Percentiles rank a stretch among this genome's conserved stretches.
These are phyloP conservation scores for Aspergillus sp. DNA, from an alignment of 2,329 filamentous ascomycete genomes.

Conservation along the genomic window DNA sequence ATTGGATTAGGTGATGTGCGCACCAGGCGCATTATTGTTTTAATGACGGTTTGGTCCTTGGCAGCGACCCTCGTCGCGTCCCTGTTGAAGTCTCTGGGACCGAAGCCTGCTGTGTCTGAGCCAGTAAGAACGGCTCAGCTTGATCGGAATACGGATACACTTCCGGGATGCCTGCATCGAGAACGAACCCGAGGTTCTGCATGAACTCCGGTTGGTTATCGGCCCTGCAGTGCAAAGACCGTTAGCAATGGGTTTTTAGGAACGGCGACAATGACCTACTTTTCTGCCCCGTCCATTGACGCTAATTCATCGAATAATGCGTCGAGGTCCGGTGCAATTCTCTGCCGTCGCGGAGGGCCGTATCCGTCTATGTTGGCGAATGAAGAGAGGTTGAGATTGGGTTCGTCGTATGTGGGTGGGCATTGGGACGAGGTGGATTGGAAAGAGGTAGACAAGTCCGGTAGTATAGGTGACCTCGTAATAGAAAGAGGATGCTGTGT, in stretches of 20 bases:
- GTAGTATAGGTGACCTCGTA: constrained; percentile 14
- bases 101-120: constrained; percentile 22
- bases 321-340: constrained; percentile 35
- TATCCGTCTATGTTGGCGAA: constrained; percentile 26
- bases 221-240: constrained; percentile 16
- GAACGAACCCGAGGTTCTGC: constrained; percentile 31
- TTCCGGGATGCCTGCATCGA: constrained; percentile 30
- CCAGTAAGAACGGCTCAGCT: constrained; percentile 26
- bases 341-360: constrained; percentile 17
- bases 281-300: constrained; percentile 47
- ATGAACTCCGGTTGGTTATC: constrained; percentile 32
- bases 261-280: constrained; percentile 19
- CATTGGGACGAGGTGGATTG: constrained; percentile 17
- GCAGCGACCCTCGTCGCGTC: constrained; percentile 16
- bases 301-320: constrained; percentile 52
- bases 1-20: too few species aligned
- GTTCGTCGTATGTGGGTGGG: constrained; percentile 18
- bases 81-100: constrained; percentile 9
- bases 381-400: constrained; percentile 17
- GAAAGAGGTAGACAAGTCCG: constrained; percentile 18
- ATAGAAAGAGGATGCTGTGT: constrained; percentile 12
- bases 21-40: constrained; percentile 9
- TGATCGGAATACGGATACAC: constrained; percentile 28
- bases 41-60: constrained; percentile 2
- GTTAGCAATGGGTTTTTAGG: not conserved